Evolutionary conservation across 768 basidiomycete species (phyloP).

Genomic region (Cubamyces sp.): DNA sequence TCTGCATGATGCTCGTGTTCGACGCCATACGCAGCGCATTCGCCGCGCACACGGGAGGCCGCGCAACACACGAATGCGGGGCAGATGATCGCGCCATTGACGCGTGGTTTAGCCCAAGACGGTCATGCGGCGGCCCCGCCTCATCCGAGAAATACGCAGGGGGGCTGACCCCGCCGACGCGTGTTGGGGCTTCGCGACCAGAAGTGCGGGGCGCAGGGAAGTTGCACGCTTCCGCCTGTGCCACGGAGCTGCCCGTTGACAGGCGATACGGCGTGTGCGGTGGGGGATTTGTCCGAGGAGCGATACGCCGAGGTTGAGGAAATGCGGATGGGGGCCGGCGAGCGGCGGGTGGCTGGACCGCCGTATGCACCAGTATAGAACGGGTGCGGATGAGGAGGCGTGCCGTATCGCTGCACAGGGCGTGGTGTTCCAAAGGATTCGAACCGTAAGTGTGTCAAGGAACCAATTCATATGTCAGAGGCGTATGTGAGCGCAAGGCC

Average conservation of each 20-base stretch:
- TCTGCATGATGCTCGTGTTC: too few relatives aligned
- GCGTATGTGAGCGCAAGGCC: background rate
- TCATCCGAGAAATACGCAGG: constrained; percentile 18
- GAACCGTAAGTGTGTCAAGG: constrained; percentile 6
- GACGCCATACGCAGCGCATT: background rate
- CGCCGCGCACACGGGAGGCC: background rate
- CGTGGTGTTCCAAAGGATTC: background rate
- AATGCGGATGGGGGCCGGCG: background rate
- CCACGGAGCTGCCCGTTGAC: background rate
- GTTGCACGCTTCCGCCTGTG: background rate
- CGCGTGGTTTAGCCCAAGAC: background rate
- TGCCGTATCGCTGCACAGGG: background rate
- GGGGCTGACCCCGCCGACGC: background rate
- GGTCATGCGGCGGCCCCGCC: constrained; percentile 10
- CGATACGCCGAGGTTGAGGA: background rate
- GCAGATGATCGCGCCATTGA: constrained; percentile 7
- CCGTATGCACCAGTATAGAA: background rate
- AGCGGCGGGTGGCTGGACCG: background rate
- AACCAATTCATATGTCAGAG: background rate
- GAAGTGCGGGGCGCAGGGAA: constrained; percentile 7
- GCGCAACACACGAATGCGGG: background rate
- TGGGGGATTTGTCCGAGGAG: constrained; percentile 4
- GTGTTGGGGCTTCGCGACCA: background rate
- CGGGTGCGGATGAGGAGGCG: constrained; percentile 1
- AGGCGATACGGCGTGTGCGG: too few relatives aligned